phyloP scores from a whole-genome alignment of 306 rosid species.

The Lathyrus sativus region DNA sequence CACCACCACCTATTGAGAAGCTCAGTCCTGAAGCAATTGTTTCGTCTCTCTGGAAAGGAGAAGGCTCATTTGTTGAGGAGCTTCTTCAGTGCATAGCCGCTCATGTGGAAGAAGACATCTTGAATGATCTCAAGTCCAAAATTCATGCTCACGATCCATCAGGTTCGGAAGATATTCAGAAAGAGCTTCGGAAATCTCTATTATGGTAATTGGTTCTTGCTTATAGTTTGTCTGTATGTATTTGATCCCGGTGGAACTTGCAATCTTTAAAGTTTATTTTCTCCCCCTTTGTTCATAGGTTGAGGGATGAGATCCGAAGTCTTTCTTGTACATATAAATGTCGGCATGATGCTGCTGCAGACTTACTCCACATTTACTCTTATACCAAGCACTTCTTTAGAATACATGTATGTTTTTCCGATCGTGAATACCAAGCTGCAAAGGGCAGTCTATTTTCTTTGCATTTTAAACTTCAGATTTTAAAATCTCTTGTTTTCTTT shows the following conservation, averaged over 20 bases:
- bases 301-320: slow-evolving; percentile 94
- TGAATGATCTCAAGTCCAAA: slow-evolving; percentile 73
- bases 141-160: slow-evolving; percentile 71
- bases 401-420: slow-evolving; percentile 65
- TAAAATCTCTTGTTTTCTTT: slow-evolving; percentile 33
- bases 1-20: slow-evolving; percentile 95
- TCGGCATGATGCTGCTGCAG: slow-evolving; percentile 99
- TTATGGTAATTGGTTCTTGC: slow-evolving; percentile 58
- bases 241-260: slow-evolving; percentile 26
- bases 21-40: slow-evolving; percentile 78
- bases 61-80: slow-evolving; percentile 88
- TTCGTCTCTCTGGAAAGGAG: slow-evolving; percentile 88
- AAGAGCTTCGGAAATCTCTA: slow-evolving; percentile 74
- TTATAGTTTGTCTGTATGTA: slow-evolving; percentile 10
- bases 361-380: slow-evolving; percentile 93
- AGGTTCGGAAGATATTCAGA: slow-evolving; percentile 62
- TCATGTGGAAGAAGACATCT: slow-evolving; percentile 59
- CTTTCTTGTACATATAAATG: slow-evolving; percentile 93
- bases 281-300: slow-evolving; percentile 51
- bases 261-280: slow-evolving; percentile 16
- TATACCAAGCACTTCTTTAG: slow-evolving; percentile 83
- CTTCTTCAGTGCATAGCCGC: slow-evolving; percentile 81
- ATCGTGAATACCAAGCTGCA: slow-evolving; percentile 8
- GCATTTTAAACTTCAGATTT: slow-evolving; percentile 12
- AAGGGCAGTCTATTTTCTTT: slow-evolving; percentile 1